A percentile compares a stretch with the other conserved stretches of the same genome.
Conservation (phyloP, 768 basidiomycete species). For the Lactarius hatsudake region DNA sequence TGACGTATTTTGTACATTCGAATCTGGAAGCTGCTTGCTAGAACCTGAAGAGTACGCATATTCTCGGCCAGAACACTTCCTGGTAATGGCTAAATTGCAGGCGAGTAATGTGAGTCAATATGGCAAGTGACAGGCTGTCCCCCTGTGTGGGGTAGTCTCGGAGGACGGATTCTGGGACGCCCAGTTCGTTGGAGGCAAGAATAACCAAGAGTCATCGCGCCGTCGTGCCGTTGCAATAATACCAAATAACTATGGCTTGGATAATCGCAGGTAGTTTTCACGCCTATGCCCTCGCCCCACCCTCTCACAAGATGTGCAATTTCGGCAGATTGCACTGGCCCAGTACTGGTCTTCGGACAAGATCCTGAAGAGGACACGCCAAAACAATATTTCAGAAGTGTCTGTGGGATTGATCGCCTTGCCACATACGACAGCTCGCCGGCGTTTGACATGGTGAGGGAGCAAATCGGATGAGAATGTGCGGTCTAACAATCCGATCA, state of each 20-base stretch:
- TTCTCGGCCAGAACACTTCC: not conserved
- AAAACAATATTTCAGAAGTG: not conserved
- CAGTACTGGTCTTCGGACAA: not conserved
- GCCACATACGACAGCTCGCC: not conserved
- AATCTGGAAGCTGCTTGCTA: not conserved
- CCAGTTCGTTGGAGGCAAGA: not conserved
- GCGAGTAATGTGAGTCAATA: not conserved
- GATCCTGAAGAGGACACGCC: not conserved
- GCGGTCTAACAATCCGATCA: not conserved
- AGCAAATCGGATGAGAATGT: not conserved
- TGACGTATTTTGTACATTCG: not conserved
- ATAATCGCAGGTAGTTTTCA: not conserved
- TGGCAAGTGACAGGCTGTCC: not conserved
- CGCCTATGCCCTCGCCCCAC: not conserved
- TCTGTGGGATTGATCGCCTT: not conserved
- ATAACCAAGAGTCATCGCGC: not conserved
- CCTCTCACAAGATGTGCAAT: not conserved
- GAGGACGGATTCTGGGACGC: not conserved
- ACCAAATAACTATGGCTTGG: not conserved
- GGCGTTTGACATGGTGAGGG: not conserved
- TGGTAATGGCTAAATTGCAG: not conserved
- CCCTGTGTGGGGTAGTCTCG: not conserved
- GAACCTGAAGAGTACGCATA: accelerated
- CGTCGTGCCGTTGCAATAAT: not conserved
- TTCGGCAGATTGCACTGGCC: not conserved